Conservation (phyloP, 805 yeast species). For the Candida maltosa region DNA sequence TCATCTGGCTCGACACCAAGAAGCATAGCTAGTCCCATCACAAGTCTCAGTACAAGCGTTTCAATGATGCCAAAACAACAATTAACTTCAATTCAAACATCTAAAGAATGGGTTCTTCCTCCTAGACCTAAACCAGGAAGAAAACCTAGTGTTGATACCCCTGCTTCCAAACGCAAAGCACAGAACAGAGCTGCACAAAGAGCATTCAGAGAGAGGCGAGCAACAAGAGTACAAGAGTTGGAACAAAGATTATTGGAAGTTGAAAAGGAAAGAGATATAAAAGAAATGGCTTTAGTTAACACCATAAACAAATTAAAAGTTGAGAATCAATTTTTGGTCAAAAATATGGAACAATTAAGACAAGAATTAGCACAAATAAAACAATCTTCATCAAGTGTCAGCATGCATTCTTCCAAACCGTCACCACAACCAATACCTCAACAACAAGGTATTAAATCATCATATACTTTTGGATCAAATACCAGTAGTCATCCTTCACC, state of each 20-base stretch:
- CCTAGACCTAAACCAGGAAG: constrained; percentile 62
- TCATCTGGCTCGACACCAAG: constrained; percentile 10
- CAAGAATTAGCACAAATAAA: constrained; percentile 23
- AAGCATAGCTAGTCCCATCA: constrained; percentile 10
- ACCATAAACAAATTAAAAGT: constrained; percentile 46
- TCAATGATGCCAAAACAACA: neutral
- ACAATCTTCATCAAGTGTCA: constrained; percentile 2
- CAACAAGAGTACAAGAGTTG: constrained; percentile 74
- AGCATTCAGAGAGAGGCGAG: constrained; percentile 84
- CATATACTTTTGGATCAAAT: neutral
- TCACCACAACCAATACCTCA: constrained; percentile 5
- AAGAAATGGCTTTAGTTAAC: constrained; percentile 52
- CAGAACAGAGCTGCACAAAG: constrained; percentile 94
- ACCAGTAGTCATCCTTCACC: constrained; percentile 14
- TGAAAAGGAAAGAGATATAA: constrained; percentile 62
- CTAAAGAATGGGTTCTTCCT: constrained; percentile 58
- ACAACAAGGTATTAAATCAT: neutral
- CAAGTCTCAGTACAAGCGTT: neutral
- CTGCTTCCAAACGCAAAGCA: constrained; percentile 82
- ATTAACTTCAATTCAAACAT: constrained; percentile 50
- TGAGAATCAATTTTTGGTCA: constrained; percentile 43
- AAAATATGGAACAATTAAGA: constrained; percentile 41
- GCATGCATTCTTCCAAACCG: constrained; percentile 2
- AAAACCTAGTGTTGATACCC: constrained; percentile 70
- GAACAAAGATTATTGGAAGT: constrained; percentile 66